phyloP scores from a whole-genome alignment of 2,329 filamentous ascomycete species.

The Alternaria alternata region DNA sequence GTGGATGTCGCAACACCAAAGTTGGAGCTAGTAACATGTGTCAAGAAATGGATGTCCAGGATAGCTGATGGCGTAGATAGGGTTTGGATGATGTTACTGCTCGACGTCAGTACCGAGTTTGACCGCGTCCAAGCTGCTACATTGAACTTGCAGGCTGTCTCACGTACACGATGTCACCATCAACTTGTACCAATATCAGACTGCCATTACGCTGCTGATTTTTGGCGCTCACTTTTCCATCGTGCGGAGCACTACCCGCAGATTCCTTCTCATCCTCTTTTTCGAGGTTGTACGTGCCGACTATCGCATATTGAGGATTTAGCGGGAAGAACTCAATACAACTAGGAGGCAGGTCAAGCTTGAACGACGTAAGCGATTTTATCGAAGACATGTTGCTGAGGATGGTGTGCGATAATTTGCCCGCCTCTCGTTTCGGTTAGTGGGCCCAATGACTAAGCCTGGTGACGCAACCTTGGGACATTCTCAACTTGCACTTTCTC shows the following conservation, averaged over 20 bases:
- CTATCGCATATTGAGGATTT: constrained; percentile 71
- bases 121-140: neutral
- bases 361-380: constrained; percentile 59
- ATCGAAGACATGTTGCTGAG: constrained; percentile 43
- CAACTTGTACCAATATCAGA: constrained; percentile 70
- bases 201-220: constrained; percentile 76
- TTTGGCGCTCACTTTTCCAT: constrained; percentile 38
- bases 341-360: constrained; percentile 74
- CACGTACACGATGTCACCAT: constrained; percentile 65
- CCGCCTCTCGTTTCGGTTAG: constrained; percentile 27
- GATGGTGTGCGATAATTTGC: constrained; percentile 10
- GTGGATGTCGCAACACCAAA: constrained; percentile 82
- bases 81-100: constrained; percentile 61
- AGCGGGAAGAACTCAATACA: constrained; percentile 77
- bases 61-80: constrained; percentile 74
- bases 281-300: constrained; percentile 85
- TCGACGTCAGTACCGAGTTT: constrained; percentile 1
- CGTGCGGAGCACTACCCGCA: constrained; percentile 27
- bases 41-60: constrained; percentile 83
- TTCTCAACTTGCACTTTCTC: neutral
- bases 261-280: constrained; percentile 49
- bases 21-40: constrained; percentile 56
- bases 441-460: constrained; percentile 26
- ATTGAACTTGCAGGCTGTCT: neutral
- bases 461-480: constrained; percentile 1